Percentiles rank a stretch among this genome's conserved stretches.
These are phyloP conservation scores for Cadophora luteo-olivacea DNA, from an alignment of 2,329 filamentous ascomycete genomes.

Conservation along the genomic window DNA sequence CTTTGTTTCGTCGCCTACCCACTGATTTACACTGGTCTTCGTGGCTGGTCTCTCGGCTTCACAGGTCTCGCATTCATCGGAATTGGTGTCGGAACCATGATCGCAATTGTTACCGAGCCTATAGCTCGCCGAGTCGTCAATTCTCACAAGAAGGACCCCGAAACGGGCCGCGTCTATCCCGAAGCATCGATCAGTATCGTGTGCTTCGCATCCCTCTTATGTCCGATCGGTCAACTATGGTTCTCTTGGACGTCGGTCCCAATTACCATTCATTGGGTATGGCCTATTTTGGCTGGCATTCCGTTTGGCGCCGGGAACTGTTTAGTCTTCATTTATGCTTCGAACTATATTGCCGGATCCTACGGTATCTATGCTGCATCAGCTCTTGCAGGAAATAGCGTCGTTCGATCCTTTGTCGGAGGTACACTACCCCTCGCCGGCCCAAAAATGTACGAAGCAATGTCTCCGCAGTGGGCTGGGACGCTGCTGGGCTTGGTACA, in stretches of 20 bases:
- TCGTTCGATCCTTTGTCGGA: slow-evolving; percentile 75
- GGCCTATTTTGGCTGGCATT: slow-evolving; percentile 78
- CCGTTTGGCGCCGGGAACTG: slow-evolving; percentile 81
- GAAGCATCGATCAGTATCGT: slow-evolving; percentile 85
- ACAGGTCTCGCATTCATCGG: slow-evolving; percentile 82
- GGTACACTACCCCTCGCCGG: slow-evolving; percentile 80
- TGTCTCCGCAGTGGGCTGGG: slow-evolving; percentile 81
- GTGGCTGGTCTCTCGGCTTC: slow-evolving; percentile 78
- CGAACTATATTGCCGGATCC: slow-evolving; percentile 78
- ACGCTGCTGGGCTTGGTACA: slow-evolving; percentile 78
- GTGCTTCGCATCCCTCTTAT: slow-evolving; percentile 75
- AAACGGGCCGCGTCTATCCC: slow-evolving; percentile 74
- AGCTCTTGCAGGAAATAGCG: slow-evolving; percentile 80
- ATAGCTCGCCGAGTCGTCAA: slow-evolving; percentile 81
- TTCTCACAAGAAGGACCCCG: slow-evolving; percentile 73
- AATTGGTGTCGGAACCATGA: slow-evolving; percentile 66
- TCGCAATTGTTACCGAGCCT: slow-evolving; percentile 70
- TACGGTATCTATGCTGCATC: slow-evolving; percentile 85
- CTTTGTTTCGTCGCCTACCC: slow-evolving; percentile 92
- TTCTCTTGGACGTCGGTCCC: slow-evolving; percentile 91
- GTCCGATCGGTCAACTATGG: slow-evolving; percentile 80
- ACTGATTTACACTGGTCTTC: slow-evolving; percentile 75
- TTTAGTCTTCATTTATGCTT: slow-evolving; percentile 81
- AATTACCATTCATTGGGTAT: slow-evolving; percentile 78
- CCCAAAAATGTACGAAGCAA: slow-evolving; percentile 69